Evolutionary conservation across 257 asterid species (phyloP).

Genomic region (Penstemon barbatus): DNA sequence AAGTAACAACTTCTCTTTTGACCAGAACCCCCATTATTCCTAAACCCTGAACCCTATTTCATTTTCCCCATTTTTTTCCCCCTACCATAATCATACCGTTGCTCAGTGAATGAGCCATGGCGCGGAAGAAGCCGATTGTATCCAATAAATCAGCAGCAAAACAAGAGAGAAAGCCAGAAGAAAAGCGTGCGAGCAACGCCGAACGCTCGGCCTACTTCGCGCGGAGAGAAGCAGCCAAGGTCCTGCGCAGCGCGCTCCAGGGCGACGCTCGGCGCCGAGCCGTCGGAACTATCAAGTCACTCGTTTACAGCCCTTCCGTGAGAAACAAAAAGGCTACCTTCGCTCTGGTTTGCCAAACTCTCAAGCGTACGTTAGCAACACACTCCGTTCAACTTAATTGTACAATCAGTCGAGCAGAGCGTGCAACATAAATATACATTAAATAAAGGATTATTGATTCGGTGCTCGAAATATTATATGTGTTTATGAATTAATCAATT

Average conservation of each 20-base stretch:
- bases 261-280: slow-evolving; percentile 93
- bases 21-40: too few species aligned
- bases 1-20: too few species aligned
- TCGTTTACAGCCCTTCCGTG: slow-evolving; percentile 75
- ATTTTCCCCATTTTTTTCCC: neutral
- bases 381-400: neutral
- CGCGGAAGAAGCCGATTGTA: slow-evolving; percentile 43
- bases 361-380: slow-evolving; percentile 61
- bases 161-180: slow-evolving; percentile 34
- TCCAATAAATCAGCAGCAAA: slow-evolving; percentile 27
- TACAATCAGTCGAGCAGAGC: neutral
- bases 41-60: slow-evolving; percentile 37
- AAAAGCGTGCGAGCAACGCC: slow-evolving; percentile 49
- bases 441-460: neutral
- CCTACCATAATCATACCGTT: neutral
- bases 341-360: slow-evolving; percentile 90
- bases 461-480: neutral
- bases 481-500: neutral
- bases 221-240: slow-evolving; percentile 93
- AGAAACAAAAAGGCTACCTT: slow-evolving; percentile 85
- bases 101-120: slow-evolving; percentile 43
- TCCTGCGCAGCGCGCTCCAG: slow-evolving; percentile 70
- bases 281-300: slow-evolving; percentile 78
- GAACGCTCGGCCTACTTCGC: slow-evolving; percentile 89
- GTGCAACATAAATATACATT: neutral